Base-by-base conservation (phyloP, 169 alveolate genomes). In the Babesia divergens region DNA sequence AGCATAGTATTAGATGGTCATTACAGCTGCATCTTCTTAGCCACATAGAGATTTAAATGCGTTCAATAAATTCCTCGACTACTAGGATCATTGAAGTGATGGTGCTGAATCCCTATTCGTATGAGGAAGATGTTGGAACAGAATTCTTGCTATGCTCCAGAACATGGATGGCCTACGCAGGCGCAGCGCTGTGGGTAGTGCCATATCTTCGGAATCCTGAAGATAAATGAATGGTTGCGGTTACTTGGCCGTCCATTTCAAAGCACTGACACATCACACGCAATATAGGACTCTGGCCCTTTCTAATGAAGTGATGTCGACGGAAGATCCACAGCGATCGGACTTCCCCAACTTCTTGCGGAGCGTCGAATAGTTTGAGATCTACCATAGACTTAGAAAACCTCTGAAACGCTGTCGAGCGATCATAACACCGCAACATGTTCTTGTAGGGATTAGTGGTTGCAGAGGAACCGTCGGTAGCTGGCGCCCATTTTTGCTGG, bases 251-350 rank as follows among this genome's bases (percentile, higher is more conserved):
- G 22, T 58, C 31, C n/a, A 40, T 18, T 20, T 62, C 47, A 37
- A 43, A 62, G 46, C 72, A 62, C 4, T 24, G 20, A 22, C 72
- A 62, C 22, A 46, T 6, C 14, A 62, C 43, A 31, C 16, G 26
- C 4, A n/a, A 9, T 4, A 28, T 11, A 11, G 34, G 18, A 6
- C 1, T 18, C 47, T 46, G 18, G 46, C 55, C 80, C n/a, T 54
- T 3, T 35, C 31, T 37, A 26, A 16, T 3, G 44, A 75, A 59
- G 53, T n/a, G 60, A 5, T 44, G 24, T 11, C n/a, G 0, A 13
- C 42, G 28, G 35, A 75, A 75, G 20, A 49, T 56, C 85, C 85
- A 75, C 4, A 75, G 64, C 3, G 85, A 75, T 6, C 85, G 26
- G 13, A 75, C 28, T n/a, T 67, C 77, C 6, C 77, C 74, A 40